Percentiles rank a stretch among this genome's conserved stretches.
Evolutionary conservation across 352 stramenopile genomes (phyloP).

Genomic region (Aphanomyces astaci): DNA sequence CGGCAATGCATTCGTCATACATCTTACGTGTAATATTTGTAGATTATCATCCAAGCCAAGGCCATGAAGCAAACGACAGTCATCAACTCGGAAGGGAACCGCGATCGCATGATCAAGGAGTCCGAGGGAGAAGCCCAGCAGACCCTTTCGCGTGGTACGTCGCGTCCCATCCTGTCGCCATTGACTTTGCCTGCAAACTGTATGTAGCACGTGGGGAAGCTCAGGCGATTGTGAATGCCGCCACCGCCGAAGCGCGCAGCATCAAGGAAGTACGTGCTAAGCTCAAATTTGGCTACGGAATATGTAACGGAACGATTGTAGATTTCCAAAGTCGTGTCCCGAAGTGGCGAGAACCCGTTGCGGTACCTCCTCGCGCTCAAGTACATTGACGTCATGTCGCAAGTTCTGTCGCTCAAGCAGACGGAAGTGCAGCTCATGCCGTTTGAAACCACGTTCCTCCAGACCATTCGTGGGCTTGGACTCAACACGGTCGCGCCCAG

Average conservation of each 20-base stretch:
- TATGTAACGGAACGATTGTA: conserved; percentile 20
- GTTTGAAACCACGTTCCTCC: conserved; percentile 29
- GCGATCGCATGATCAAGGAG: conserved; percentile 33
- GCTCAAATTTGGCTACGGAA: neutral
- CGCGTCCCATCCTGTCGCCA: neutral
- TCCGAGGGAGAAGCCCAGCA: conserved; percentile 31
- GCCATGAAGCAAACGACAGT: conserved; percentile 32
- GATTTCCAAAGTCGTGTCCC: conserved; percentile 27
- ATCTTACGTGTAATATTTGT: no score
- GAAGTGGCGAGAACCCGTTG: conserved; percentile 28
- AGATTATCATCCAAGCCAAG: conserved; percentile 34
- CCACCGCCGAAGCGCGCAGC: conserved; percentile 28
- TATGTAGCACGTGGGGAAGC: conserved; percentile 30
- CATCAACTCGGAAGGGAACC: conserved; percentile 34
- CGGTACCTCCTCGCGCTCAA: conserved; percentile 35
- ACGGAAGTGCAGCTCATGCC: conserved; percentile 28
- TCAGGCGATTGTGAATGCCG: conserved; percentile 32
- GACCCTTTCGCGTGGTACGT: conserved; percentile 25
- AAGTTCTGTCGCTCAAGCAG: conserved; percentile 24
- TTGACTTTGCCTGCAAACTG: neutral
- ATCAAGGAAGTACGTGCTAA: conserved; percentile 22
- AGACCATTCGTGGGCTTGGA: conserved; percentile 27
- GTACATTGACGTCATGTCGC: conserved; percentile 33
- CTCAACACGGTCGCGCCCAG: conserved; percentile 27
- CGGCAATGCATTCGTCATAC: no score